phyloP scores from a whole-genome alignment of 2,329 filamentous ascomycete genomes.

The Penicillium oxalicum region DNA sequence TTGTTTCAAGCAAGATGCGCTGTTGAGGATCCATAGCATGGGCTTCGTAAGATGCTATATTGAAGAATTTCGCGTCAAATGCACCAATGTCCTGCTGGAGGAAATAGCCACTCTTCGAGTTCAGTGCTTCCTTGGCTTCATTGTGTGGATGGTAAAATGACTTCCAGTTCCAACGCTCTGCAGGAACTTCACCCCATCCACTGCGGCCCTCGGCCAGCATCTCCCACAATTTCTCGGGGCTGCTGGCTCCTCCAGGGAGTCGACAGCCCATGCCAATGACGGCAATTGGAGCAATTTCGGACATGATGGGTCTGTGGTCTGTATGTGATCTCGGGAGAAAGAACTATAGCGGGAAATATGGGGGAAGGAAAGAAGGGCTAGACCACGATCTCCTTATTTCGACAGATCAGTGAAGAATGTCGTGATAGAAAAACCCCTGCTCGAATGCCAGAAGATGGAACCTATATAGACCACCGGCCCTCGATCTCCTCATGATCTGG shows the following conservation, averaged over 20 bases:
- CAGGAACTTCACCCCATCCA: slow-evolving; percentile 18
- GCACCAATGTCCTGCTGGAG: slow-evolving; percentile 18
- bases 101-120: slow-evolving; percentile 12
- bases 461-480: neutral
- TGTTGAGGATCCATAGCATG: slow-evolving; percentile 30
- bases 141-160: slow-evolving; percentile 18
- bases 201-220: slow-evolving; percentile 12
- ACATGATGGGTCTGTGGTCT: neutral
- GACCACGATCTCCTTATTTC: neutral
- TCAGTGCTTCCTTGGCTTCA: slow-evolving; percentile 2
- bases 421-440: neutral
- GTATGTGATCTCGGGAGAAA: no score
- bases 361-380: no score
- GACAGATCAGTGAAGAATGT: slow-evolving; percentile 3
- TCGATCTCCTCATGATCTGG: no score
- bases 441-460: neutral
- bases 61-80: slow-evolving; percentile 32
- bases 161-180: slow-evolving; percentile 21
- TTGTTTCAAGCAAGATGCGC: slow-evolving; percentile 24
- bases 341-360: no score
- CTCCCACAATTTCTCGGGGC: slow-evolving; percentile 4
- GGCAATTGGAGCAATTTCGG: slow-evolving; percentile 3
- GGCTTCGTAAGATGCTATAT: slow-evolving; percentile 21
- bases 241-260: slow-evolving; percentile 2
- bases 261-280: slow-evolving; percentile 2